A percentile compares a stretch with the other conserved stretches of the same genome.
phyloP scores from a whole-genome alignment of 768 basidiomycete genomes.

The Tulasnella sp. region DNA sequence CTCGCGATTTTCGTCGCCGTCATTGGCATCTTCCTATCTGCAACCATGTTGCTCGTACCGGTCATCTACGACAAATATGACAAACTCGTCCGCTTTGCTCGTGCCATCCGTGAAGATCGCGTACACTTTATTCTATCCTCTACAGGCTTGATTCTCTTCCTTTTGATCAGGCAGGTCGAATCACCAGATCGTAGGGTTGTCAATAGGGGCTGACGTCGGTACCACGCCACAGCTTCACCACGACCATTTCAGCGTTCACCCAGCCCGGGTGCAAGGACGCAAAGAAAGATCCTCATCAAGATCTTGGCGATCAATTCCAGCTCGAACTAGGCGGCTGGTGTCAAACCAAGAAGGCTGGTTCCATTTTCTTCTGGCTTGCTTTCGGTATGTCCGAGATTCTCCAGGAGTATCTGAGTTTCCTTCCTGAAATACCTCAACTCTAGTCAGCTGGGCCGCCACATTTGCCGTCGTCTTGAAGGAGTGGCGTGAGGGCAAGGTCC shows the following conservation, averaged over 20 bases:
- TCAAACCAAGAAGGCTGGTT: slow-evolving; percentile 87
- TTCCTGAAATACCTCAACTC: not conserved
- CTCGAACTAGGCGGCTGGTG: slow-evolving; percentile 80
- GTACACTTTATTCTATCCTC: slow-evolving; percentile 82
- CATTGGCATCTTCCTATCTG: slow-evolving; percentile 68
- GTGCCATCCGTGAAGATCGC: slow-evolving; percentile 79
- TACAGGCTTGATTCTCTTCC: slow-evolving; percentile 62
- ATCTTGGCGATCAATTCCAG: slow-evolving; percentile 63
- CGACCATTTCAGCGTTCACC: slow-evolving; percentile 65
- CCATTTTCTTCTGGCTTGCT: slow-evolving; percentile 86
- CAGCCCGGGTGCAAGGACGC: slow-evolving; percentile 87
- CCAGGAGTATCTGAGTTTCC: not conserved
- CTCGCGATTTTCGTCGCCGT: slow-evolving; percentile 84
- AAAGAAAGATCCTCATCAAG: slow-evolving; percentile 76
- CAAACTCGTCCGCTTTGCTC: slow-evolving; percentile 72
- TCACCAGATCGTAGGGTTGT: not conserved
- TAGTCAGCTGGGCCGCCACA: slow-evolving; percentile 78
- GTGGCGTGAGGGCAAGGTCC: slow-evolving; percentile 71
- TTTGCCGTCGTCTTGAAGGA: slow-evolving; percentile 67
- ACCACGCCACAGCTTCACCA: slow-evolving; percentile 39
- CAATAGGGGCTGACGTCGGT: slow-evolving; percentile 14
- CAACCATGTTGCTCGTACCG: slow-evolving; percentile 75
- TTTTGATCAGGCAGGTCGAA: slow-evolving; percentile 74
- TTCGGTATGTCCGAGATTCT: slow-evolving; percentile 57
- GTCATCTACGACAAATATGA: slow-evolving; percentile 86